A percentile compares a stretch with the other conserved stretches of the same genome.
phyloP scores from a whole-genome alignment of 805 yeast genomes.

The Metschnikowia proteae region DNA sequence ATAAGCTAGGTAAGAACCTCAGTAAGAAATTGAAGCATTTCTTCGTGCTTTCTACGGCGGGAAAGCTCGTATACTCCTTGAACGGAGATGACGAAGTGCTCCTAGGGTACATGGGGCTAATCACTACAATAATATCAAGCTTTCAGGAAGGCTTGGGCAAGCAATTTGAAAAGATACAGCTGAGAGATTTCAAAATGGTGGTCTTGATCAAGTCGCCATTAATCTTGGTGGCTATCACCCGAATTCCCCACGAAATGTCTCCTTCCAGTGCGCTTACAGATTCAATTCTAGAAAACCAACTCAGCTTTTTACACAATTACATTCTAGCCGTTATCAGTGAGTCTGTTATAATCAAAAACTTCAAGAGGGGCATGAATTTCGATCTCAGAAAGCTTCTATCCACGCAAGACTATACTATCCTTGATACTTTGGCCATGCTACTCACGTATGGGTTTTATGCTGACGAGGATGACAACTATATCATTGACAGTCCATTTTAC shows the following conservation, averaged over 20 bases:
- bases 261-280: neutral
- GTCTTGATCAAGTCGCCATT: slow-evolving; percentile 66
- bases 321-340: slow-evolving; percentile 79
- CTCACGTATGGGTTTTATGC: slow-evolving; percentile 32
- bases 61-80: slow-evolving; percentile 81
- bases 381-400: slow-evolving; percentile 77
- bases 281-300: slow-evolving; percentile 42
- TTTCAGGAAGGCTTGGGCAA: slow-evolving; percentile 47
- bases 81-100: slow-evolving; percentile 67
- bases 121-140: slow-evolving; percentile 73
- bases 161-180: slow-evolving; percentile 48
- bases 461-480: slow-evolving; percentile 4
- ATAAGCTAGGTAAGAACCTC: slow-evolving; percentile 21
- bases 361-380: slow-evolving; percentile 68
- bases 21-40: slow-evolving; percentile 57
- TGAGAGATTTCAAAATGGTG: slow-evolving; percentile 49
- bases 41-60: slow-evolving; percentile 77
- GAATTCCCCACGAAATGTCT: slow-evolving; percentile 41
- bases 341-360: slow-evolving; percentile 67
- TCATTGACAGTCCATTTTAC: slow-evolving; percentile 24
- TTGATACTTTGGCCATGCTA: slow-evolving; percentile 52
- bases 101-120: slow-evolving; percentile 70
- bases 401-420: slow-evolving; percentile 66
- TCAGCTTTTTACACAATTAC: slow-evolving; percentile 71
- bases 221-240: slow-evolving; percentile 65